Conservation (phyloP, 768 basidiomycete genomes). For the Amanita pallidorosea region DNA sequence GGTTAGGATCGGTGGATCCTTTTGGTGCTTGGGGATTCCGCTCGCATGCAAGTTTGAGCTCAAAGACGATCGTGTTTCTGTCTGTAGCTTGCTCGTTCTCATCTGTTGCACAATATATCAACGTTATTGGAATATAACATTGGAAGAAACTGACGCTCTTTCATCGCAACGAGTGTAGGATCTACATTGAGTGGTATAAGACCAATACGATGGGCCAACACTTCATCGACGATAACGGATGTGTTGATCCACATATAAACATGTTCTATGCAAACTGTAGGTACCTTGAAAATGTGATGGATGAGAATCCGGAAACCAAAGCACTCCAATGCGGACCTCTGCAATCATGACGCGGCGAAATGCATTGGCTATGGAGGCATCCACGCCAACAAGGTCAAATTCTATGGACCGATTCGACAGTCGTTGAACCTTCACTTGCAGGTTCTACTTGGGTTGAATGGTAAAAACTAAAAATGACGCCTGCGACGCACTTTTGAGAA, state of each 20-base stretch:
- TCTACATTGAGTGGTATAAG: constrained; percentile 85
- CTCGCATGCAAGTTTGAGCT: constrained; percentile 55
- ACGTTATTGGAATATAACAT: not conserved
- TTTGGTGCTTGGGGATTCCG: constrained; percentile 45
- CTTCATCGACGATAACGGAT: constrained; percentile 86
- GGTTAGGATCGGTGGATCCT: constrained; percentile 41
- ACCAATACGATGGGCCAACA: constrained; percentile 86
- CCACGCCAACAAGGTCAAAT: constrained; percentile 92
- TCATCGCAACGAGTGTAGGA: constrained; percentile 59
- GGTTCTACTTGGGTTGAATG: constrained; percentile 36
- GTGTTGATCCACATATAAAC: constrained; percentile 96
- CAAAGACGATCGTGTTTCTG: constrained; percentile 86
- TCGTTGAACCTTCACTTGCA: constrained; percentile 65
- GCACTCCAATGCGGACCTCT: constrained; percentile 47
- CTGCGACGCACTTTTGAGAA: constrained; percentile 61
- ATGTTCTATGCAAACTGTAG: constrained; percentile 82
- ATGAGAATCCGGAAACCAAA: not conserved
- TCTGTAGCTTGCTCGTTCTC: constrained; percentile 65
- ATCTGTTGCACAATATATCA: constrained; percentile 12
- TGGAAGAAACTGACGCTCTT: constrained; percentile 23
- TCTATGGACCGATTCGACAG: constrained; percentile 80
- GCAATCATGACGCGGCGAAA: constrained; percentile 87
- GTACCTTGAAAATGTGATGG: constrained; percentile 45
- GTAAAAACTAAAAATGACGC: constrained; percentile 2
- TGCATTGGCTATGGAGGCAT: constrained; percentile 94